Evolutionary conservation across 306 rosid genomes (phyloP).

Genomic region (Biancaea sappan): DNA sequence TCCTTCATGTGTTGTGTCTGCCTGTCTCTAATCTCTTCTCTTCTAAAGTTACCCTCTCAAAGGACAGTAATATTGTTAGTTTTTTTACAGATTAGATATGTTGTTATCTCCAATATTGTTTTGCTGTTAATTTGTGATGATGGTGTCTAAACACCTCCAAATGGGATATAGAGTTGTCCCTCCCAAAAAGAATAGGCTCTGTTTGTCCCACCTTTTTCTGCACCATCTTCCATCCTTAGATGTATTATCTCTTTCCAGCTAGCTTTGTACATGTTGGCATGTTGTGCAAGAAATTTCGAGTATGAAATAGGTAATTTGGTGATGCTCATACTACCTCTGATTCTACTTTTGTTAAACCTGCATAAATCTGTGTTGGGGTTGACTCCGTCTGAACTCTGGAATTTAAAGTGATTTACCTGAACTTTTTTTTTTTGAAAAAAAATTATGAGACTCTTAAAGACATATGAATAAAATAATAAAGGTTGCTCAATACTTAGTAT

Average conservation of each 20-base stretch:
- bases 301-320: neutral
- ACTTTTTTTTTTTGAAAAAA: neutral
- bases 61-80: neutral
- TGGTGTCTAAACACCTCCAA: conserved; percentile 11
- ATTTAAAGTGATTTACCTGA: neutral
- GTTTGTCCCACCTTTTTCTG: neutral
- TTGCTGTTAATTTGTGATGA: neutral
- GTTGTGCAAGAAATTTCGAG: neutral
- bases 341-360: neutral
- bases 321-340: neutral
- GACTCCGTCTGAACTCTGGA: neutral
- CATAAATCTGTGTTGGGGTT: neutral
- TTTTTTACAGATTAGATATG: neutral
- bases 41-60: conserved; percentile 7
- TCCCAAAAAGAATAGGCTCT: neutral
- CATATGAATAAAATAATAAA: too few species aligned
- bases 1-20: conserved; percentile 14
- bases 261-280: neutral
- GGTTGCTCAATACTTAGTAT: too few species aligned
- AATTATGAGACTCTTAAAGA: neutral
- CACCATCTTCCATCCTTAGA: neutral
- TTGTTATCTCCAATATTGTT: conserved; percentile 20
- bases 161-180: neutral
- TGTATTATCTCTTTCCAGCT: neutral
- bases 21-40: neutral